Conservation (phyloP, 164 flowering plant species). For the Warburgia ugandensis region DNA sequence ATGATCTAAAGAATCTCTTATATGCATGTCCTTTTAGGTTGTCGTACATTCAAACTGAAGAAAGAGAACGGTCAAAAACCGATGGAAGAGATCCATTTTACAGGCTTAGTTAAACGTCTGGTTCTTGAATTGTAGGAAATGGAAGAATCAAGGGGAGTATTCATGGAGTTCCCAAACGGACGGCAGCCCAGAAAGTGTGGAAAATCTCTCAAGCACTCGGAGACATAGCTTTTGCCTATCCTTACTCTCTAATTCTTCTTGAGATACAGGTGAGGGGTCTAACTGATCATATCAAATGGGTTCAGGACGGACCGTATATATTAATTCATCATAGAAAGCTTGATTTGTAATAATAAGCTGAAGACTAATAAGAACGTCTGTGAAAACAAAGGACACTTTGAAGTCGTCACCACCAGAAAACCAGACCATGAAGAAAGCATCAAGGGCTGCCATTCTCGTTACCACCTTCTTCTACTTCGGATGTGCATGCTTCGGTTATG, state of each 20-base stretch:
- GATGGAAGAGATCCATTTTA: too few relatives aligned
- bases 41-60: too few relatives aligned
- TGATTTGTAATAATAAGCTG: constrained; percentile 3
- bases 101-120: background rate
- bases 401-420: constrained; percentile 66
- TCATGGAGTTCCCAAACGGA: constrained; percentile 36
- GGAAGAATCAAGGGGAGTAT: constrained; percentile 50
- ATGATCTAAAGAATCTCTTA: too few relatives aligned
- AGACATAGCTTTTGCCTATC: constrained; percentile 80
- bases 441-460: constrained; percentile 33
- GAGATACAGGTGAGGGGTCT: constrained; percentile 55
- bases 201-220: constrained; percentile 63
- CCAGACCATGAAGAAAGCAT: constrained; percentile 61
- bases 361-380: background rate
- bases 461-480: constrained; percentile 68
- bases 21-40: background rate
- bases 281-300: background rate
- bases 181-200: constrained; percentile 38
- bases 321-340: background rate
- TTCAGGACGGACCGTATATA: background rate
- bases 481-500: constrained; percentile 77
- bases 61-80: too few relatives aligned
- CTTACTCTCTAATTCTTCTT: constrained; percentile 54
- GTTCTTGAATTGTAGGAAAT: constrained; percentile 34
- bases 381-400: constrained; percentile 43